Evolutionary conservation across 352 stramenopile species (phyloP).

Genomic region (Pythium vanterpoolii): DNA sequence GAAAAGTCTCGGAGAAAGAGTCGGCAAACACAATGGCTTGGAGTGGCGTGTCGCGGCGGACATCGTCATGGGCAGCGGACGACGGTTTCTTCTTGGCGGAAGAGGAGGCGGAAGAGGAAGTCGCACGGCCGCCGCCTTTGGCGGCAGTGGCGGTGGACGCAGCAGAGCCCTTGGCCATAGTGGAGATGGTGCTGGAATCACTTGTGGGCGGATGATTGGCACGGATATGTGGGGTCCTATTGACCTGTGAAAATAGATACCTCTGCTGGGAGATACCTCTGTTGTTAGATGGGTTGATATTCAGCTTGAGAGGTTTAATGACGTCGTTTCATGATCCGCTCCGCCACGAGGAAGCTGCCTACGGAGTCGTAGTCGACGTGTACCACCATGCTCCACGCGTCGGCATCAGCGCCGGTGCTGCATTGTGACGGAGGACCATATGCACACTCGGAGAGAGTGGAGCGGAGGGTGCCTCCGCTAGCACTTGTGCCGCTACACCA

Average conservation of each 20-base stretch:
- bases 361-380: background rate
- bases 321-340: slow-evolving; percentile 17
- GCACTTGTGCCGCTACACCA: slow-evolving; percentile 47
- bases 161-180: slow-evolving; percentile 5
- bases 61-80: slow-evolving; percentile 44
- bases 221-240: background rate
- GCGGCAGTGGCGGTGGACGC: background rate
- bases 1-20: slow-evolving; percentile 93
- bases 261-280: slow-evolving; percentile 1
- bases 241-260: background rate
- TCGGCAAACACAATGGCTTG: slow-evolving; percentile 97
- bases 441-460: slow-evolving; percentile 18
- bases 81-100: slow-evolving; percentile 7
- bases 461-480: slow-evolving; percentile 38
- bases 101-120: background rate
- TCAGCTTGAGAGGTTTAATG: background rate
- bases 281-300: slow-evolving; percentile 13
- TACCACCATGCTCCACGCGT: slow-evolving; percentile 8
- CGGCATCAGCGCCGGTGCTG: slow-evolving; percentile 20
- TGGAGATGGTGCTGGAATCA: background rate
- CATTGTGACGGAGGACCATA: background rate
- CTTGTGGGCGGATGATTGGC: slow-evolving; percentile 4
- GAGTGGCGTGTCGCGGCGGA: slow-evolving; percentile 89
- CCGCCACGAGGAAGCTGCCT: background rate
- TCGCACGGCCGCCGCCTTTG: background rate